These are phyloP conservation scores for Zygnema cylindricum DNA, from an alignment of 139 green algal species.

Conservation along the genomic window DNA sequence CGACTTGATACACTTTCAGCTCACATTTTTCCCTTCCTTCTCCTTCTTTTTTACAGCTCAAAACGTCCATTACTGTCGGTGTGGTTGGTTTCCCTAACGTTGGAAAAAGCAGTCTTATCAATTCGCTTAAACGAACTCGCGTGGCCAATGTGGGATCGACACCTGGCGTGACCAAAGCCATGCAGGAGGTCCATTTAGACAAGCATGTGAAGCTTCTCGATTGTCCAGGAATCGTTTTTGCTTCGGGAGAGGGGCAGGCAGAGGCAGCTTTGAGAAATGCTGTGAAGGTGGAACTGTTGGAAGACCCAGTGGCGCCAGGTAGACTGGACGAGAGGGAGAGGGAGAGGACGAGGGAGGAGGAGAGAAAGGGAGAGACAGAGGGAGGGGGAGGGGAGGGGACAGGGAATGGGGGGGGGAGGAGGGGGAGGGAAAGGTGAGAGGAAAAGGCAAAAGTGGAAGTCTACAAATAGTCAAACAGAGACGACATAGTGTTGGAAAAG, in stretches of 20 bases:
- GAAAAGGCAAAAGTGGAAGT: no score
- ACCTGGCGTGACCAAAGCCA: slow-evolving; percentile 60
- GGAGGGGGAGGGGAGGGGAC: no score
- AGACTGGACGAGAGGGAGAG: no score
- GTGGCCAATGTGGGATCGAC: slow-evolving; percentile 77
- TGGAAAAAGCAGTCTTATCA: slow-evolving; percentile 96
- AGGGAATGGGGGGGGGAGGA: no score
- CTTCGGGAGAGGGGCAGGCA: slow-evolving; percentile 63
- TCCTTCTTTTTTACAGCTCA: no score
- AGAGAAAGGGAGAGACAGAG: no score
- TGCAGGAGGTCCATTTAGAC: slow-evolving; percentile 94
- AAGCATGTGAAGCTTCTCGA: slow-evolving; percentile 94
- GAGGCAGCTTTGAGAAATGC: slow-evolving; percentile 85
- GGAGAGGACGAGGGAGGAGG: no score
- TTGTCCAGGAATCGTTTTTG: slow-evolving; percentile 86
- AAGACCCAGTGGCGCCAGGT: slow-evolving; percentile 76
- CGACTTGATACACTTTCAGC: no score
- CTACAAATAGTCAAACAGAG: no score
- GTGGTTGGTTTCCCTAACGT: slow-evolving; percentile 98
- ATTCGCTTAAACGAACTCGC: slow-evolving; percentile 88
- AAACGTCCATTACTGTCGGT: slow-evolving; percentile 94
- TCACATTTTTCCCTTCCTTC: no score
- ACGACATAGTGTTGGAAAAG: no score
- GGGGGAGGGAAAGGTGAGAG: no score
- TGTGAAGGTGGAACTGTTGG: slow-evolving; percentile 86